Evolutionary conservation across 2,329 filamentous ascomycete genomes (phyloP), one percentile per base, ranked within the genome.

Genomic region (Microdochium paspali): DNA sequence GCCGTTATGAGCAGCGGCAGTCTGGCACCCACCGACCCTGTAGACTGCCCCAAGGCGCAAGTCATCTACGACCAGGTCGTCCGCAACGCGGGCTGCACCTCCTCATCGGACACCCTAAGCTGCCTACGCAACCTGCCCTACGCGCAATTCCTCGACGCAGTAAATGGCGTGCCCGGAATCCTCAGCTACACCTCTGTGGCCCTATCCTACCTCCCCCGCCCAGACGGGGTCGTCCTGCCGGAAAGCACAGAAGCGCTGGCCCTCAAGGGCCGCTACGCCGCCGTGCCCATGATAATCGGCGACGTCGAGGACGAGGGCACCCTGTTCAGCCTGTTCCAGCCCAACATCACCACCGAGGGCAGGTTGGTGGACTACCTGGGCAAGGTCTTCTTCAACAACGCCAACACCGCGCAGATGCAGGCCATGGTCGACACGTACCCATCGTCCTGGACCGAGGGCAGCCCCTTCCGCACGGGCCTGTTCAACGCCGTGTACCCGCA

Each of bases 251-350:
- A 47, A 6, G 20, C 20, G 20, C 25, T 40, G 25, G 59, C 71
- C 7, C 46, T 53, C 12, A 53, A 61, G 0, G 76, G 77, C 18
- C 69, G 69, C 50, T 82, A 79, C 51, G 72, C 77, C 24, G 68
- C 68, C 21, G 76, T 85, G 0, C 81, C 82, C 3, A 73, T 84
- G 57, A 83, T 85, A 47, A 66, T 79, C 25, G 80, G 82, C 35
- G 71, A 81, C 55, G 76, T 80, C 61, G 79, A 84, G 66, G 81
- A 85, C 56, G 82, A 85, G 58, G 80, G 80, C 7, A 82, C 81
- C 0, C 60, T 85, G 4, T 84, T 85, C 58, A 69, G 76, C 5
- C 66, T 84, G 15, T 72, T 75, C 54, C 77, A 80, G 46, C 55
- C 61, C 24, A 82, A 83, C 56, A 66, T 85, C 39, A 79, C 72